Base-by-base conservation (phyloP, 83 land plant species). In the Larix sibirica region DNA sequence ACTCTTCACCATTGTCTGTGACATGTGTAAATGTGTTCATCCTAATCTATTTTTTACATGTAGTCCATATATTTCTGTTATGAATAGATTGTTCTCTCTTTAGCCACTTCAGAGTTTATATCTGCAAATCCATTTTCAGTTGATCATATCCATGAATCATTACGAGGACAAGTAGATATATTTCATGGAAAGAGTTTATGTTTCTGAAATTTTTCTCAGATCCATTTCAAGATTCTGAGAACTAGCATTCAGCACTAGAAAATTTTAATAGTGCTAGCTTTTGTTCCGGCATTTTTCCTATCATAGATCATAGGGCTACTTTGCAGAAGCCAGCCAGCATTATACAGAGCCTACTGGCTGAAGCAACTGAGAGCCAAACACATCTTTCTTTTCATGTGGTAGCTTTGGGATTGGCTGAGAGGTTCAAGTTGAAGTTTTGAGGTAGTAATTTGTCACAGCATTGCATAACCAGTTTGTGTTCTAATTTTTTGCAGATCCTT, bases 401-500 rank as follows among this genome's bases (percentile, higher is more conserved):
- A 9, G 56, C 56, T 50, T 50, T 50, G 56, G 56, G 56, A 10
- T 50, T 50, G 56, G 2, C 56, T 50, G 56, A 50, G 54, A 47
- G 56, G 56, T 50, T 50, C 20, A 16, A 36, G 24, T 42, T 18
- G 3, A 38, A 36, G 24, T 21, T 44, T 73, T 10, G 21, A 21
- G 42, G 16, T 73, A 44, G 4, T 73, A 21, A 23, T 73, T 42
- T 21, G 58, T 14, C 44, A 8, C 58, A 73, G 12, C 56, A 44
- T 73, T 40, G 18, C 28, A 73, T 23, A 12, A 31, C 54, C 40
- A 58, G 21, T 61, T 17, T 61, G 62, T 40, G 6, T 36, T 17
- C 84, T 69, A 47, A 20, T 21, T 23, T 16, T 16, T 23, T 67
- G 16, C 86, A 95, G 98, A 85, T 96, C 74, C 91, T 97, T 65